phyloP scores from a whole-genome alignment of 495 filamentous ascomycete genomes.

The Pyrenula massariospora region DNA sequence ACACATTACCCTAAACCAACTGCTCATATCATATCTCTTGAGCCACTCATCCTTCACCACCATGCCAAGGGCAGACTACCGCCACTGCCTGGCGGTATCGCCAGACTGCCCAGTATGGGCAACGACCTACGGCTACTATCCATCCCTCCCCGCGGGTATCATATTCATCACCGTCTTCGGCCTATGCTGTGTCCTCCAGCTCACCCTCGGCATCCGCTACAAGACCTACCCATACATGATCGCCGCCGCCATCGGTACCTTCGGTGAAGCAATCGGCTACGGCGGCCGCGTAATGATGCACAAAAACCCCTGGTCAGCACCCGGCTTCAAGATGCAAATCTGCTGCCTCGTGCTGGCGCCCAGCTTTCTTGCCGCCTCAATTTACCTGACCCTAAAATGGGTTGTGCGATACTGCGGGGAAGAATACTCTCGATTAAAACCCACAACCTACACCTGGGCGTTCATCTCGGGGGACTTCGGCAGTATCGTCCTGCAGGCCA shows the following conservation, averaged over 20 bases:
- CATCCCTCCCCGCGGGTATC: slow-evolving; percentile 47
- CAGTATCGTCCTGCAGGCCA: slow-evolving; percentile 51
- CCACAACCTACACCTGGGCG: slow-evolving; percentile 50
- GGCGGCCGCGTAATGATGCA: slow-evolving; percentile 46
- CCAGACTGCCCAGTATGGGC: slow-evolving; percentile 42
- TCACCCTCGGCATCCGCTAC: slow-evolving; percentile 41
- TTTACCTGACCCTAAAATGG: slow-evolving; percentile 61
- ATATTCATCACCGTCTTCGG: slow-evolving; percentile 49
- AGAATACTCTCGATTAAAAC: slow-evolving; percentile 39
- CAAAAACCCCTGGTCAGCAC: slow-evolving; percentile 45
- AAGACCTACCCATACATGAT: slow-evolving; percentile 50
- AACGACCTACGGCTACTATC: slow-evolving; percentile 58
- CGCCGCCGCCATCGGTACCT: slow-evolving; percentile 35
- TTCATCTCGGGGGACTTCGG: slow-evolving; percentile 58
- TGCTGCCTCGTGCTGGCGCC: slow-evolving; percentile 55
- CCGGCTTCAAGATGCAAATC: slow-evolving; percentile 56
- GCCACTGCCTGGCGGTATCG: slow-evolving; percentile 33
- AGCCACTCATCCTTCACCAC: neutral
- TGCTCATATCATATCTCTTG: too few species aligned
- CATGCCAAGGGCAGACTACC: neutral
- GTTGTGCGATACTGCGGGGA: slow-evolving; percentile 43
- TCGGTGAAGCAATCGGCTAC: slow-evolving; percentile 43
- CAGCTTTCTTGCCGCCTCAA: slow-evolving; percentile 50
- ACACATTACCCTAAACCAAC: too few species aligned
- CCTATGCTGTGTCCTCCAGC: slow-evolving; percentile 30